phyloP scores from a whole-genome alignment of 768 basidiomycete species.

The Dacryopinax primogenitus region DNA sequence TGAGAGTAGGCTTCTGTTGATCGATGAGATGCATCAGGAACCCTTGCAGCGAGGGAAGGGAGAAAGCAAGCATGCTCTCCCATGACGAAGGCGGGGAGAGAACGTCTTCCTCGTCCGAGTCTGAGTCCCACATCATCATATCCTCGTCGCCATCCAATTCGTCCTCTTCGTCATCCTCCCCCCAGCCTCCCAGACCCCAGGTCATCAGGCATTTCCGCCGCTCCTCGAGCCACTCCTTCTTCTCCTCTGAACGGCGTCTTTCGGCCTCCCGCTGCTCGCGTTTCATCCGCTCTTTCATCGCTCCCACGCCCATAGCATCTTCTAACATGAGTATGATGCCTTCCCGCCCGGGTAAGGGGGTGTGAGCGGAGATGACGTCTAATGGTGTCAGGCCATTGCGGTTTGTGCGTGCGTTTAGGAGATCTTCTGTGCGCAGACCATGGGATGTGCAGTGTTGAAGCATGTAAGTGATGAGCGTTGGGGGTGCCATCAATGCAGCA shows the following conservation, averaged over 20 bases:
- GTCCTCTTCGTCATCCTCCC: slow-evolving; percentile 33
- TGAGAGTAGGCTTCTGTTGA: slow-evolving; percentile 54
- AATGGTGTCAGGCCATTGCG: slow-evolving; percentile 69
- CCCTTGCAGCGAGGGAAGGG: slow-evolving; percentile 58
- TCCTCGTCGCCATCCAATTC: slow-evolving; percentile 37
- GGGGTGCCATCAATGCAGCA: slow-evolving; percentile 76
- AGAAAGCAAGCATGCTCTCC: slow-evolving; percentile 72
- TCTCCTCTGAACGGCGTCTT: slow-evolving; percentile 48
- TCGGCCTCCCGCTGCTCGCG: slow-evolving; percentile 57
- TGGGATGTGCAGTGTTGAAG: slow-evolving; percentile 82
- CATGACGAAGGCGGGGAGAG: neutral
- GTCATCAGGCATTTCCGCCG: slow-evolving; percentile 45
- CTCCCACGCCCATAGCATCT: slow-evolving; percentile 58
- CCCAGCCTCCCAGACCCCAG: slow-evolving; percentile 43
- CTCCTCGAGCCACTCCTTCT: slow-evolving; percentile 39
- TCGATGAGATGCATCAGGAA: slow-evolving; percentile 74
- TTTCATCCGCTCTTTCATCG: slow-evolving; percentile 33
- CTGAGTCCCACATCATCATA: neutral
- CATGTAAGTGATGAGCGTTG: slow-evolving; percentile 80
- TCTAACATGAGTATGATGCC: slow-evolving; percentile 78
- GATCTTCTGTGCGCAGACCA: neutral
- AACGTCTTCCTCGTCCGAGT: neutral
- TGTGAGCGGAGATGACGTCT: slow-evolving; percentile 79
- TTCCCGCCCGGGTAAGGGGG: slow-evolving; percentile 64
- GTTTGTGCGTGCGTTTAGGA: slow-evolving; percentile 48